A percentile compares a stretch with the other conserved stretches of the same genome.
phyloP scores from a whole-genome alignment of 2,329 filamentous ascomycete genomes.

The Onygenales sp. region DNA sequence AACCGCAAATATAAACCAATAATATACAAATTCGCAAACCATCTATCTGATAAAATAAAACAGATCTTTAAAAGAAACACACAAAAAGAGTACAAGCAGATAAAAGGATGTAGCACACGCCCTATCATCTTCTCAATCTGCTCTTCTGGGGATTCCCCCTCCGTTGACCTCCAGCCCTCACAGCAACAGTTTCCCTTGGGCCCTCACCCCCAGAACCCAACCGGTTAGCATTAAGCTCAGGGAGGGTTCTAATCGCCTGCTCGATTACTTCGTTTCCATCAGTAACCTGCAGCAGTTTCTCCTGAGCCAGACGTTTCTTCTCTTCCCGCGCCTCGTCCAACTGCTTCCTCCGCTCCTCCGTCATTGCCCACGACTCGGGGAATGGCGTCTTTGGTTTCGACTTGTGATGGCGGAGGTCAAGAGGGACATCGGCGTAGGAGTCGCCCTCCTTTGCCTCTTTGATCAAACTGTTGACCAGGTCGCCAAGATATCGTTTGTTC shows the following conservation, averaged over 20 bases:
- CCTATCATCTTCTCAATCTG: too few species aligned
- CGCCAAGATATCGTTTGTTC: constrained; percentile 90
- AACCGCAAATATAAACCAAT: neutral
- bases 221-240: constrained; percentile 19
- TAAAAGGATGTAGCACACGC: neutral
- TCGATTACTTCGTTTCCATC: constrained; percentile 34
- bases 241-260: constrained; percentile 22
- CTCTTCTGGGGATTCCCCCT: too few species aligned
- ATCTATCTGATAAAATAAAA: neutral
- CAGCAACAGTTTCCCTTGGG: constrained; percentile 5
- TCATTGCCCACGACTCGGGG: constrained; percentile 75
- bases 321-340: constrained; percentile 53
- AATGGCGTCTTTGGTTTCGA: constrained; percentile 60
- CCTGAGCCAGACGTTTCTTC: constrained; percentile 44
- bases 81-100: neutral
- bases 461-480: constrained; percentile 65
- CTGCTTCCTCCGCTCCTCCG: constrained; percentile 54
- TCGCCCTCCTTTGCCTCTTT: constrained; percentile 71
- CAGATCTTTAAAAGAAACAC: neutral
- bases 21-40: constrained; percentile 1
- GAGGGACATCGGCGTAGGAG: constrained; percentile 77
- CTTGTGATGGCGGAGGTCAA: constrained; percentile 79
- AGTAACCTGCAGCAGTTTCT: constrained; percentile 49
- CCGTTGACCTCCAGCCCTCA: neutral
- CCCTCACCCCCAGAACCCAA: neutral